Base-by-base conservation (phyloP, 306 rosid genomes). In the Lathyrus oleraceus region DNA sequence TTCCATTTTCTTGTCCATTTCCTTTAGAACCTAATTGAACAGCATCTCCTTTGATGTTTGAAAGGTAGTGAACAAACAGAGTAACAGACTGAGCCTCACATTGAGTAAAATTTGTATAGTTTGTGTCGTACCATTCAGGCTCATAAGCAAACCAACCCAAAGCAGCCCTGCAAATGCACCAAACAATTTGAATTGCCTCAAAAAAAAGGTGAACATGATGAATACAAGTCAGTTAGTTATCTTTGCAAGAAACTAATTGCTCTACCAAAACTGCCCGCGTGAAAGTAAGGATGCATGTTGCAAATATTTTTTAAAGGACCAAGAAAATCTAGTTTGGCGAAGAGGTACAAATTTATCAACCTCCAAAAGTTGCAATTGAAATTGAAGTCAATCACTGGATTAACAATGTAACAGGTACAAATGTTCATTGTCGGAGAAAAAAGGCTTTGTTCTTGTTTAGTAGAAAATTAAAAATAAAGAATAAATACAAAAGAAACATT, bases 81-180 rank as follows among this genome's bases (percentile, higher is more conserved):
- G 91, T 87, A 73, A 91, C 90, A 65, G 97, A 90, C 40, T 90
- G 98, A 69, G 98, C 98, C 83, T 94, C 97, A 44, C 97, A 88
- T 75, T 87, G 96, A 49, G 96, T 72, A 77, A 88, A 94, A 83
- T 84, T 94, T 68, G 84, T 69, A 63, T 87, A 77, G 65, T 82
- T 87, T 61, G 87, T 77, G 77, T 94, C 98, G 68, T 78, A 94
- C 98, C 97, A 94, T 65, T 88, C 96, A 14, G 92, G 91, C 76
- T 81, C 86, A 71, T 77, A 57, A 54, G 98, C 88, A 90, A 93
- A 93, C 98, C 98, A 93, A 67, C 98, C 96, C 77, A 93, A 79
- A 57, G 96, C 73, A 28, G 97, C 91, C 85, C 98, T 94, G 90
- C 58, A 85, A 59, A 81, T 20, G 59, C 69, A 72, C 42, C 76